phyloP scores from a whole-genome alignment of 768 basidiomycete genomes.

The Mycena rosella region DNA sequence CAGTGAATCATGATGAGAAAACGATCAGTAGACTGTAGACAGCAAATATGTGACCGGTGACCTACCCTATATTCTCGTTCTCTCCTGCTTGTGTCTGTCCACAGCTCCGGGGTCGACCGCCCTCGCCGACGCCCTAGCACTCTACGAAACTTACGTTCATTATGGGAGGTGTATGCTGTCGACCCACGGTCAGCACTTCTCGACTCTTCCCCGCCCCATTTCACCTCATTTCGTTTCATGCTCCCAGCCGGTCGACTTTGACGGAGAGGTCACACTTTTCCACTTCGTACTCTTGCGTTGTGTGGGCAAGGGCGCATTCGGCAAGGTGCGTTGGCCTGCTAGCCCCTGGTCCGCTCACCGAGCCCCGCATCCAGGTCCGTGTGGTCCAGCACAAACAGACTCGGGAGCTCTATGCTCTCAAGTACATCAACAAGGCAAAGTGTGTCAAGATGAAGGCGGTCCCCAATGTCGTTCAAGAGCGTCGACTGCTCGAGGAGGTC shows the following conservation, averaged over 20 bases:
- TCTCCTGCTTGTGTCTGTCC: no score
- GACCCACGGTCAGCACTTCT: slow-evolving; percentile 66
- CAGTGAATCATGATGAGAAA: no score
- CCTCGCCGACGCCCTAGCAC: not conserved
- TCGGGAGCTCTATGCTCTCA: slow-evolving; percentile 96
- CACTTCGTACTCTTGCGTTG: slow-evolving; percentile 95
- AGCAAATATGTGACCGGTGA: no score
- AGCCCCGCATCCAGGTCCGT: slow-evolving; percentile 75
- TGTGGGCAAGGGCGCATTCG: slow-evolving; percentile 99
- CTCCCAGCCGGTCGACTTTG: slow-evolving; percentile 90
- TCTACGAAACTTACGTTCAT: slow-evolving; percentile 26
- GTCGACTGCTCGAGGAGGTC: slow-evolving; percentile 95
- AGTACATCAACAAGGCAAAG: slow-evolving; percentile 99
- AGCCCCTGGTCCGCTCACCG: slow-evolving; percentile 28
- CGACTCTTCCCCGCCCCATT: not conserved
- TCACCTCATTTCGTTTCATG: slow-evolving; percentile 10
- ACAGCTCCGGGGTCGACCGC: slow-evolving; percentile 24
- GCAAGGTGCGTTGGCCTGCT: slow-evolving; percentile 74
- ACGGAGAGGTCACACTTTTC: slow-evolving; percentile 95
- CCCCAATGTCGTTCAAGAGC: slow-evolving; percentile 96
- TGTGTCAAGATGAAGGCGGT: slow-evolving; percentile 99
- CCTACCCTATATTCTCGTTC: no score
- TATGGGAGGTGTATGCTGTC: slow-evolving; percentile 79
- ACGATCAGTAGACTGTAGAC: no score
- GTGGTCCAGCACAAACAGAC: slow-evolving; percentile 99